Base-by-base conservation (phyloP, 2,329 filamentous ascomycete genomes). In the Penicillium frequentans region DNA sequence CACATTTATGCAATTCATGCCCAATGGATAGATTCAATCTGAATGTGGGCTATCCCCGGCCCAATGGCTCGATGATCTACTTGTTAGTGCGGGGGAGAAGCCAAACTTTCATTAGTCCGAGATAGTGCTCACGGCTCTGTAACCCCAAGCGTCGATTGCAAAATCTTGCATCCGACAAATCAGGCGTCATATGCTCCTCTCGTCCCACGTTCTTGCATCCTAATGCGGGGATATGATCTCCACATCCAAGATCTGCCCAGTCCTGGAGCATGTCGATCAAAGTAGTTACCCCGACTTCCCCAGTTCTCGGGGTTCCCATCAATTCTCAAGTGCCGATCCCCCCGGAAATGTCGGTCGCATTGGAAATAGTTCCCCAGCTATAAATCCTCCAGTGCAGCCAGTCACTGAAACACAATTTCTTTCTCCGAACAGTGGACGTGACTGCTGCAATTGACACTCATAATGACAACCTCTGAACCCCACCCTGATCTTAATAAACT, bases 51-150 rank as follows among this genome's bases (percentile, higher is more conserved):
- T 6, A 14, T 23, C 19, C 37, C 39, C 39, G 19, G 26, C 7
- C 45, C 26, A 47, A 47, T 47, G 49, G 42, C 31, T 27, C 23
- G n/a, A 27, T 8, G 29, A 55, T 46, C 37, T 10, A 45, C 47
- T 14, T 7, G 42, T 9, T 10, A 26, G 21, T 26, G 39, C 33
- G 54, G 31, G 44, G 27, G 44, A 49, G 31, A 24, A 14, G 8
- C 27, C 3, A 47, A 57, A 53, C 43, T 14, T 53, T 54, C 55
- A 24, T 57, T 57, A 24, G 49, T 29, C 55, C 55, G 55, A 57
- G 29, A n/a, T 39, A 31, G 43, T 44, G 46, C 21, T 19, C 19
- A 29, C 26, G 39, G 31, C 46, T 37, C 19, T 19, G 19, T 37
- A 29, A 29, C 47, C 23, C 43, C 54, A 52, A 14, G n/a, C n/a